Evolutionary conservation across 148 eudicot species (phyloP), one percentile per base, ranked within the genome.

Genomic region (Cornus controversa): DNA sequence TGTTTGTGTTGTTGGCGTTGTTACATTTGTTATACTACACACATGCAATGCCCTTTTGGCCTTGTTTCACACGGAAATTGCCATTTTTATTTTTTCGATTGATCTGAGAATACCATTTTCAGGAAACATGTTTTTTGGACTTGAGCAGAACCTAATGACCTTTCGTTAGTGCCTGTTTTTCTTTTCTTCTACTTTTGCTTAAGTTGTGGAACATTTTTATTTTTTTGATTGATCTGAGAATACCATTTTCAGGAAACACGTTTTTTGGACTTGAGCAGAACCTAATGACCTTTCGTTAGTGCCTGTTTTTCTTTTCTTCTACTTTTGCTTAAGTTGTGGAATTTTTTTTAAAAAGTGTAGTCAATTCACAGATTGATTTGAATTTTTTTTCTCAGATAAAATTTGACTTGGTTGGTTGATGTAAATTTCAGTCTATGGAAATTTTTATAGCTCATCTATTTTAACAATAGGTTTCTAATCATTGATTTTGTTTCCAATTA

Each of bases 241-340:
- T 37, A 16, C 60, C 5, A 54, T 36, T 20, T 42, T 31, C 69
- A 14, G 16, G 20, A 10, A 16, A 25, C 20, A 4, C 25, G 4
- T 34, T 31, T 18, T n/a, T 6, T 47, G 27, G 13, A 28, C n/a
- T 42, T 26, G 34, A 71, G 27, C 7, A 13, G 70, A 31, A 26
- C 70, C 20, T 14, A 11, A 45, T 45, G 13, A 45, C 29, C 53
- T 50, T 50, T 47, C 26, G 22, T 10, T 14, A 31, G 28, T 28
- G 26, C 10, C 58, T 60, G 28, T 73, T 58, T 57, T 73, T n/a
- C 75, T 73, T 13, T 23, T 58, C 67, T 29, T 23, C n/a, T 29
- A 23, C 50, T 73, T 73, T 57, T 5, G 2, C 11, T 11, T 73
- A 73, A 25, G 24, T 57, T 57, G 5, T 28, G 34, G 60, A 73